Conservation (phyloP, 495 filamentous ascomycete genomes). For the Chaetomium cochliodes region DNA sequence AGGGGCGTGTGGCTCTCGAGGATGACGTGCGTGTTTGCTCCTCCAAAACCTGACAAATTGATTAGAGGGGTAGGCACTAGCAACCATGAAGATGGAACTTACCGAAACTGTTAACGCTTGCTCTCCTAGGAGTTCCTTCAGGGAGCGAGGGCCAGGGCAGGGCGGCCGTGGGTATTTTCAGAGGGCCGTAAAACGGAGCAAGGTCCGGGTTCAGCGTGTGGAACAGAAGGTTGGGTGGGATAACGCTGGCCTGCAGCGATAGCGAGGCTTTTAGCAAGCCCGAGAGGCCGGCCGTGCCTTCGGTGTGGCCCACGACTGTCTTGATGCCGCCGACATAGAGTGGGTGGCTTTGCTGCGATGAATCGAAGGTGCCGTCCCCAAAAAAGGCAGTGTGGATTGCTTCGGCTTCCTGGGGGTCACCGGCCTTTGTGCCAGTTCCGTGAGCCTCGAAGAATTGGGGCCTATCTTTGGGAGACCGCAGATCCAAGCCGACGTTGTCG, state of each 20-base stretch:
- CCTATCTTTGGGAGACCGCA: conserved; percentile 33
- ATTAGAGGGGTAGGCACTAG: not conserved
- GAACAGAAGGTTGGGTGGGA: conserved; percentile 46
- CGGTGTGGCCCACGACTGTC: conserved; percentile 55
- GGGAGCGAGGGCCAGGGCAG: conserved; percentile 35
- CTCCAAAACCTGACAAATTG: not conserved
- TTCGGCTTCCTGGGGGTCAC: not conserved
- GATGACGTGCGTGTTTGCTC: not conserved
- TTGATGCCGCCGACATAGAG: conserved; percentile 57
- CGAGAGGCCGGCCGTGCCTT: conserved; percentile 43
- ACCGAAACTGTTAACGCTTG: conserved; percentile 10
- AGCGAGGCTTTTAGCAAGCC: conserved; percentile 52
- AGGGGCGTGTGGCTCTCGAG: not conserved
- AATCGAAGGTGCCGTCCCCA: not conserved
- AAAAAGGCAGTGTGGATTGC: conserved; percentile 4
- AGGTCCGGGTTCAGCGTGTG: conserved; percentile 50
- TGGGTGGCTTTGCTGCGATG: not conserved
- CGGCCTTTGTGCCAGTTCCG: conserved; percentile 25
- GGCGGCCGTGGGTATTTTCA: conserved; percentile 30
- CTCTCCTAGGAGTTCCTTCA: not conserved
- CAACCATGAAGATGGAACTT: too few relatives aligned
- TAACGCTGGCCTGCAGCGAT: conserved; percentile 51
- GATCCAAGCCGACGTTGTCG: conserved; percentile 42
- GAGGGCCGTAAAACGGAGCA: conserved; percentile 28
- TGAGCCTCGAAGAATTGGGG: conserved; percentile 48